phyloP scores from a whole-genome alignment of 805 yeast genomes.

The Wickerhamomyces strasburgensis region DNA sequence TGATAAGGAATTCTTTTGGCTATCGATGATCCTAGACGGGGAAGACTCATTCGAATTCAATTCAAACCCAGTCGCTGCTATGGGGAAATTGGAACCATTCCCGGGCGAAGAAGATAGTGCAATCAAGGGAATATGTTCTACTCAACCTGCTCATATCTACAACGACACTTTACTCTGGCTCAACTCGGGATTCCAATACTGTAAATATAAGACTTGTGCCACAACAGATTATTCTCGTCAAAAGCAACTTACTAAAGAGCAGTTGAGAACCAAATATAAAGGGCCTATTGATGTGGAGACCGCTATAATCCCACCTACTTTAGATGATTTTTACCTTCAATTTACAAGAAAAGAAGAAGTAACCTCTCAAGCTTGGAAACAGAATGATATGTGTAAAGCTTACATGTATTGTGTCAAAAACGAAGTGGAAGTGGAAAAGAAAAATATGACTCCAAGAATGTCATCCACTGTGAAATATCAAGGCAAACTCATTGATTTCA shows the following conservation, averaged over 20 bases:
- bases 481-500: neutral
- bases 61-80: slow-evolving; percentile 5
- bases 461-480: neutral
- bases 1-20: slow-evolving; percentile 33
- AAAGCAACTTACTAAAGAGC: slow-evolving; percentile 1
- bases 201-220: slow-evolving; percentile 21
- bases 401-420: slow-evolving; percentile 53
- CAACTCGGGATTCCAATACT: slow-evolving; percentile 49
- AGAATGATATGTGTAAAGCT: slow-evolving; percentile 38
- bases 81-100: slow-evolving; percentile 2
- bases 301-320: slow-evolving; percentile 45
- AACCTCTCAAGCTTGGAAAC: slow-evolving; percentile 37
- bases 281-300: slow-evolving; percentile 34
- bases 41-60: slow-evolving; percentile 4
- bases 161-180: slow-evolving; percentile 43
- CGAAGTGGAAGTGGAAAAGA: neutral
- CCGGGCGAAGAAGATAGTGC: neutral
- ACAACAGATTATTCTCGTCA: slow-evolving; percentile 16
- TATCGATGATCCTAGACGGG: slow-evolving; percentile 24
- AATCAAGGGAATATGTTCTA: slow-evolving; percentile 38
- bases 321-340: slow-evolving; percentile 28
- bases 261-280: slow-evolving; percentile 22
- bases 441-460: no score
- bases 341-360: neutral
- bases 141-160: slow-evolving; percentile 51